Conservation (phyloP, 2,329 filamentous ascomycete species). For the Aspergillus pseudotamarii region DNA sequence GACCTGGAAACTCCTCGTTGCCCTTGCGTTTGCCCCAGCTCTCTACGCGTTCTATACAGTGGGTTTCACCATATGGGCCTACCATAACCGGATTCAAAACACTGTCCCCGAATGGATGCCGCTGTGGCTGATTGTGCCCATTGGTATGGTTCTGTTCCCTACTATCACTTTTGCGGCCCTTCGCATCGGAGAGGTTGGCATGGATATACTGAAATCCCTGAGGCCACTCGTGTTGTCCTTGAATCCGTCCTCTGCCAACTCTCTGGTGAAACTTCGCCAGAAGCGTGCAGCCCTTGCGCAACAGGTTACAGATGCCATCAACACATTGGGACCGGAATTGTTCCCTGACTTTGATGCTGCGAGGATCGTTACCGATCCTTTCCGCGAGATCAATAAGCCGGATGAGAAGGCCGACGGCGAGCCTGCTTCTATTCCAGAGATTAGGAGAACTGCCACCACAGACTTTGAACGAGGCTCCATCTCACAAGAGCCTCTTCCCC, state of each 20-base stretch:
- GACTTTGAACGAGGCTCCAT: slow-evolving; percentile 27
- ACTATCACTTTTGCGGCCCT: slow-evolving; percentile 89
- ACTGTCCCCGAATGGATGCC: slow-evolving; percentile 78
- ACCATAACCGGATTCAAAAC: slow-evolving; percentile 81
- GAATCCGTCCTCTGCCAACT: slow-evolving; percentile 81
- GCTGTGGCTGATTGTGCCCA: slow-evolving; percentile 73
- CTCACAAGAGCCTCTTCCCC: slow-evolving; percentile 62
- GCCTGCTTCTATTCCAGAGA: slow-evolving; percentile 21
- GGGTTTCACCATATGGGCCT: slow-evolving; percentile 74
- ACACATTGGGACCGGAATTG: slow-evolving; percentile 91
- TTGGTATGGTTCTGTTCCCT: slow-evolving; percentile 79
- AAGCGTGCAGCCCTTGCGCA: slow-evolving; percentile 73
- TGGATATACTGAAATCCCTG: slow-evolving; percentile 97
- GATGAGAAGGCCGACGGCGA: slow-evolving; percentile 21
- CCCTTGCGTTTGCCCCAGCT: slow-evolving; percentile 77
- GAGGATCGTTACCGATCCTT: slow-evolving; percentile 64
- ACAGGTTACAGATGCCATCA: slow-evolving; percentile 89
- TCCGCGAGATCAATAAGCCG: slow-evolving; percentile 35
- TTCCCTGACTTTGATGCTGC: slow-evolving; percentile 92
- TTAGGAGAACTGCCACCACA: slow-evolving; percentile 26
- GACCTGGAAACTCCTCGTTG: slow-evolving; percentile 91
- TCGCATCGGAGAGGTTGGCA: slow-evolving; percentile 94
- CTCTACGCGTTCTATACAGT: slow-evolving; percentile 81
- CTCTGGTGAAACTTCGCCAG: slow-evolving; percentile 74
- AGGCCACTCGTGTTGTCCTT: slow-evolving; percentile 83